Evolutionary conservation across 2,329 filamentous ascomycete genomes (phyloP).

Genomic region (Neoarthrinium moseri): DNA sequence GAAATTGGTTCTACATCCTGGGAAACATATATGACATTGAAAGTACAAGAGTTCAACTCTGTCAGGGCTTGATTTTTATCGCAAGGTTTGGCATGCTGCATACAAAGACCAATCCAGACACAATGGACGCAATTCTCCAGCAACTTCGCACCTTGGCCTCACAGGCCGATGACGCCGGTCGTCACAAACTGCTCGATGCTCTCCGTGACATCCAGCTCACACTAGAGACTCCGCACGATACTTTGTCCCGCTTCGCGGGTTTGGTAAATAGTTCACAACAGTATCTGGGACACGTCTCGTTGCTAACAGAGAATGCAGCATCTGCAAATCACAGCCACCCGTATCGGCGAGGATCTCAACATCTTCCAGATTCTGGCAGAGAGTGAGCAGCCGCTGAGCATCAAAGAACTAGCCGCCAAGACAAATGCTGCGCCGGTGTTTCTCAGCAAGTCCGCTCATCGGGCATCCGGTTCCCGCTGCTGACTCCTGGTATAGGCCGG

Average conservation of each 20-base stretch:
- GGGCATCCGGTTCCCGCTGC: neutral
- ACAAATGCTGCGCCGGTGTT: neutral
- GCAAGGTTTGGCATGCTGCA: too few species aligned
- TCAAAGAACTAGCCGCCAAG: neutral
- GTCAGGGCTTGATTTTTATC: too few species aligned
- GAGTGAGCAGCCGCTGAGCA: neutral
- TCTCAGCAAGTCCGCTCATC: neutral
- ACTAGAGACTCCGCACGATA: constrained; percentile 1
- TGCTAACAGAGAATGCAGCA: neutral
- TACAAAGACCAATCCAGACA: too few species aligned
- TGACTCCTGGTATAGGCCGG: neutral
- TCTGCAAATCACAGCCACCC: neutral
- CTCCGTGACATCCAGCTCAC: neutral
- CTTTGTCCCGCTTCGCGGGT: neutral
- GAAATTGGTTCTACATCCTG: too few species aligned
- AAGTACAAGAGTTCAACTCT: too few species aligned
- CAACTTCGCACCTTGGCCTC: neutral
- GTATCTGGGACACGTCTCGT: neutral
- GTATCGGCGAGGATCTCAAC: constrained; percentile 2
- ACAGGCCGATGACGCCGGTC: neutral
- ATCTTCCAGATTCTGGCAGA: constrained; percentile 1
- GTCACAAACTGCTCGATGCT: neutral
- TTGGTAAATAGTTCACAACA: neutral
- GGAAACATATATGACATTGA: too few species aligned
- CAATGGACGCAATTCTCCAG: neutral